A percentile compares a stretch with the other conserved stretches of the same genome.
Evolutionary conservation across 805 yeast species (phyloP).

Genomic region (Debaryomyces castellii): DNA sequence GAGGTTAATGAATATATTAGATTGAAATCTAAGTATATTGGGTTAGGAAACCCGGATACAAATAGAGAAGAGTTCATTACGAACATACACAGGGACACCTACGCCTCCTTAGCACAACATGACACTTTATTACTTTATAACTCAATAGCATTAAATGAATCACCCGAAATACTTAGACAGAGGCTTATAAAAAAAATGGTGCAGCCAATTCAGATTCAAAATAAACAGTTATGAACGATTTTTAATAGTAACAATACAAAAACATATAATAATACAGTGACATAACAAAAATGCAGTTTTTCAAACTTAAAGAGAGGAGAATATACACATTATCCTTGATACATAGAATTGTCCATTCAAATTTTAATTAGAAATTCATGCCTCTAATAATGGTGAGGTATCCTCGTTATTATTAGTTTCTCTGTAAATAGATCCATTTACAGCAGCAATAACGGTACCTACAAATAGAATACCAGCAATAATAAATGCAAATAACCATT

Average conservation of each 20-base stretch:
- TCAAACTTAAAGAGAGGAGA: neutral
- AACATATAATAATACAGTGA: no score
- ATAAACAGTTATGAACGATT: neutral
- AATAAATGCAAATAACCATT: slow-evolving; percentile 80
- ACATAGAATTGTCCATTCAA: neutral
- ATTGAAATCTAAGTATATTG: slow-evolving; percentile 56
- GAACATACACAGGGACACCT: slow-evolving; percentile 67
- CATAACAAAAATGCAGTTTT: no score
- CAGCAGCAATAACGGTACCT: slow-evolving; percentile 46
- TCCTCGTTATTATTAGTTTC: slow-evolving; percentile 18
- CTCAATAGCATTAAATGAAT: slow-evolving; percentile 50
- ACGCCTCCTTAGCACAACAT: slow-evolving; percentile 61
- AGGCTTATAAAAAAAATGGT: slow-evolving; percentile 37
- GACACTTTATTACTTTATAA: slow-evolving; percentile 53
- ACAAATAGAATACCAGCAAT: slow-evolving; percentile 60
- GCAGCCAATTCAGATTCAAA: slow-evolving; percentile 12
- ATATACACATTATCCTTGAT: no score
- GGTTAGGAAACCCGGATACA: slow-evolving; percentile 76
- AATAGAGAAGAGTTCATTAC: slow-evolving; percentile 65
- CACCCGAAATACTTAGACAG: slow-evolving; percentile 27
- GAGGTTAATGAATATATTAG: slow-evolving; percentile 35
- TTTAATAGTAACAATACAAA: no score
- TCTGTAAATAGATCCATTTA: slow-evolving; percentile 26
- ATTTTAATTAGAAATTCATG: neutral
- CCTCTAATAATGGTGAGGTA: slow-evolving; percentile 38